Conservation (phyloP, 768 basidiomycete species). For the Boletus subparvulus region DNA sequence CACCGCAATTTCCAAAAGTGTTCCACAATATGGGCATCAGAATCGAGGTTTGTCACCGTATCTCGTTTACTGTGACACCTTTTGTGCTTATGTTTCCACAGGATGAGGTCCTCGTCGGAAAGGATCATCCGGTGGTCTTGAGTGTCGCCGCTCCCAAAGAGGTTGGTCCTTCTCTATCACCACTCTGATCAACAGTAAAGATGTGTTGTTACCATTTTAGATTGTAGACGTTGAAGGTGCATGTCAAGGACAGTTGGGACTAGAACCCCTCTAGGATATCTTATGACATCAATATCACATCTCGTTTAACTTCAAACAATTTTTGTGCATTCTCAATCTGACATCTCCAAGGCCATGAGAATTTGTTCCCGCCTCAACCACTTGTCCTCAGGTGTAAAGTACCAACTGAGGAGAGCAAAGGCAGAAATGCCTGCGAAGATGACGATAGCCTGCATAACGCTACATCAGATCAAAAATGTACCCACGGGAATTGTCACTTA, state of each 20-base stretch:
- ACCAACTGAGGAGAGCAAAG: conserved; percentile 77
- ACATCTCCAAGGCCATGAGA: conserved; percentile 44
- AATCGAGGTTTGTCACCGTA: conserved; percentile 62
- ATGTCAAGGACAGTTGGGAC: conserved; percentile 68
- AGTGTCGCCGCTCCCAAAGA: conserved; percentile 81
- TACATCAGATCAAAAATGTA: conserved; percentile 11
- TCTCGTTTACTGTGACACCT: background rate
- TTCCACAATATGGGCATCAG: conserved; percentile 93
- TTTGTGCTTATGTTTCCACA: conserved; percentile 18
- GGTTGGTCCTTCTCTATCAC: conserved; percentile 38
- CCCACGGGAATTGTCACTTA: conserved; percentile 38
- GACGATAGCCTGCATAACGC: conserved; percentile 56
- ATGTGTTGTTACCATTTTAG: conserved; percentile 28
- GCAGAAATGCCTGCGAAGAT: conserved; percentile 80
- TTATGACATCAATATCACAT: conserved; percentile 1
- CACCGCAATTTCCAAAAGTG: conserved; percentile 72
- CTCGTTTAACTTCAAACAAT: background rate
- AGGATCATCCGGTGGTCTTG: conserved; percentile 59
- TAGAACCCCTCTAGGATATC: conserved; percentile 48
- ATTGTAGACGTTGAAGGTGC: conserved; percentile 78
- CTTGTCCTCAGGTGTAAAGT: conserved; percentile 71
- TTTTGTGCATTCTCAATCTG: conserved; percentile 8
- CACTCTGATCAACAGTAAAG: conserved; percentile 2
- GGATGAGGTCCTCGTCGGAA: conserved; percentile 76
- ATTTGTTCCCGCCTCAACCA: conserved; percentile 75